A percentile compares a stretch with the other conserved stretches of the same genome.
Conservation (phyloP, 1,284 basidiomycete species). For the Bjerkandera adusta region DNA sequence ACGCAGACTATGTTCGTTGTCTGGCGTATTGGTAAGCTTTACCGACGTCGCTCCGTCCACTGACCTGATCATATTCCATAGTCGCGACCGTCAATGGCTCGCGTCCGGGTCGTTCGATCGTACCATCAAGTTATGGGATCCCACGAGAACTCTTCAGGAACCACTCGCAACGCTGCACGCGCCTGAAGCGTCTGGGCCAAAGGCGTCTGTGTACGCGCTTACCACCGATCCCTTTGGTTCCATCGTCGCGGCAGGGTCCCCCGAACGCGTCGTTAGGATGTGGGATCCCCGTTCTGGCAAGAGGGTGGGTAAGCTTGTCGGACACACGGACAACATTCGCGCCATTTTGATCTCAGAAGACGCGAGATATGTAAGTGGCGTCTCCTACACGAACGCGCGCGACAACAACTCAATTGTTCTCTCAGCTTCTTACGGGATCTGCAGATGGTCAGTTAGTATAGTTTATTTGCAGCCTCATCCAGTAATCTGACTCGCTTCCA, state of each 20-base stretch:
- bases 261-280: constrained; percentile 85
- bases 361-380: constrained; percentile 77
- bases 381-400: neutral
- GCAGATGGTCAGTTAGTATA: constrained; percentile 61
- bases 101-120: constrained; percentile 96
- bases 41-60: too few species aligned
- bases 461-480: neutral
- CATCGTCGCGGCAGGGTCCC: constrained; percentile 85
- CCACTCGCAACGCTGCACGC: constrained; percentile 61
- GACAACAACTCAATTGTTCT: too few species aligned
- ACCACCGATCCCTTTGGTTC: constrained; percentile 79
- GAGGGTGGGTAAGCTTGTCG: constrained; percentile 76
- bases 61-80: constrained; percentile 27
- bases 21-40: constrained; percentile 78
- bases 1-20: constrained; percentile 91
- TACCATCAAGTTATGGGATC: constrained; percentile 93
- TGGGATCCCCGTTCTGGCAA: constrained; percentile 91
- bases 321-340: constrained; percentile 96
- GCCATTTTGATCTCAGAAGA: constrained; percentile 88
- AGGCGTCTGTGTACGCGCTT: constrained; percentile 80
- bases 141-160: constrained; percentile 45
- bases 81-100: constrained; percentile 79
- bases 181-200: constrained; percentile 58
- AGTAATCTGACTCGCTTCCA: constrained; percentile 18
- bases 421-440: constrained; percentile 82